Conservation (phyloP, 371 early-diverging fungal genomes). For the Mucor racemosus region DNA sequence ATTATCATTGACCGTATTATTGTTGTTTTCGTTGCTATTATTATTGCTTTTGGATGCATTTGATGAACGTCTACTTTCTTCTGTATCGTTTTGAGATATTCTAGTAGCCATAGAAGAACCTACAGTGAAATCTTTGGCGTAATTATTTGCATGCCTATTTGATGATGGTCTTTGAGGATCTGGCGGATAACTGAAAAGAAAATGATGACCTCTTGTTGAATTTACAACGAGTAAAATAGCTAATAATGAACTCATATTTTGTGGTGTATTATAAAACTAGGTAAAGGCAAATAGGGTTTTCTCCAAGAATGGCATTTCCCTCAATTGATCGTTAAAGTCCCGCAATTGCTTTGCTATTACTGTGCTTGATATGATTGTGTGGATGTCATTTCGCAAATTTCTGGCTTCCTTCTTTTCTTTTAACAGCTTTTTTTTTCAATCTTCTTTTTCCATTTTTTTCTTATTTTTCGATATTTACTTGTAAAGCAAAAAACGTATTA, state of each 20-base stretch:
- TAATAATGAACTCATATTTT: slow-evolving; percentile 46
- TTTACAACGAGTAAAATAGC: slow-evolving; percentile 71
- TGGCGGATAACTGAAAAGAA: slow-evolving; percentile 68
- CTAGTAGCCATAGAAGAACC: slow-evolving; percentile 19
- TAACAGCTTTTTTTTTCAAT: background rate
- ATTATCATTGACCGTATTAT: background rate
- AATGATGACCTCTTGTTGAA: slow-evolving; percentile 75
- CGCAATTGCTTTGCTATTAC: background rate
- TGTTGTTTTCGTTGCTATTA: slow-evolving; percentile 4
- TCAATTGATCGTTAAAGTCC: too few species aligned
- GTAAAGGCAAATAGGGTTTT: too few species aligned
- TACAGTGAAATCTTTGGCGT: slow-evolving; percentile 15
- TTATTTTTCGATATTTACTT: too few species aligned
- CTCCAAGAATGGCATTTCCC: too few species aligned
- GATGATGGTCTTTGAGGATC: slow-evolving; percentile 45
- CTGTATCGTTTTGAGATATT: background rate
- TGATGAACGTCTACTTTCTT: slow-evolving; percentile 19
- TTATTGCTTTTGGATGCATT: slow-evolving; percentile 20
- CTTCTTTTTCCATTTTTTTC: background rate
- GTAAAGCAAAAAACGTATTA: too few species aligned
- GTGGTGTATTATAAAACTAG: background rate
- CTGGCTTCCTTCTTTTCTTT: background rate
- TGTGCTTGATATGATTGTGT: too few species aligned
- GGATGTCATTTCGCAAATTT: too few species aligned
- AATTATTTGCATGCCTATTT: slow-evolving; percentile 6